A percentile compares a stretch with the other conserved stretches of the same genome.
phyloP scores from a whole-genome alignment of 345 rosid genomes.

The Noccaea caerulescens region DNA sequence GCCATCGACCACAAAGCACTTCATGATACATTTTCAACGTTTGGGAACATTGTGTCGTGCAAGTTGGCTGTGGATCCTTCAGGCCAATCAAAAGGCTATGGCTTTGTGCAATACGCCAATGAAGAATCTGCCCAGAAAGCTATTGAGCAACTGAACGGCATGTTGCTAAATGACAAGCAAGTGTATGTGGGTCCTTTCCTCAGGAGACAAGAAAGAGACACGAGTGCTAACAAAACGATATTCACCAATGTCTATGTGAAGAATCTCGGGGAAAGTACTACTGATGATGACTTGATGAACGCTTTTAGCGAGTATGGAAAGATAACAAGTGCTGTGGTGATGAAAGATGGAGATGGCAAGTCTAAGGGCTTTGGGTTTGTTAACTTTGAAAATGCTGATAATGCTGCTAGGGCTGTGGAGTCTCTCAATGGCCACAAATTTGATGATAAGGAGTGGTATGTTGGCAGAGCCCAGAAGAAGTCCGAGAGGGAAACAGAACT shows the following conservation, averaged over 20 bases:
- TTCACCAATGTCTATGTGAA: slow-evolving; percentile 92
- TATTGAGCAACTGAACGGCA: slow-evolving; percentile 85
- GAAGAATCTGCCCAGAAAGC: slow-evolving; percentile 87
- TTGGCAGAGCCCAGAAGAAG: slow-evolving; percentile 93
- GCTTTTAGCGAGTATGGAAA: slow-evolving; percentile 80
- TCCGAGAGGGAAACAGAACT: slow-evolving; percentile 85
- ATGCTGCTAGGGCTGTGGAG: slow-evolving; percentile 88
- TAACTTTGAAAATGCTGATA: slow-evolving; percentile 82
- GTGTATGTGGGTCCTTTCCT: slow-evolving; percentile 93
- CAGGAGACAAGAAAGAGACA: slow-evolving; percentile 88
- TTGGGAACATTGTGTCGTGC: slow-evolving; percentile 92
- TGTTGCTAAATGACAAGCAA: slow-evolving; percentile 94
- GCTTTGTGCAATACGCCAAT: slow-evolving; percentile 85
- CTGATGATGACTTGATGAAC: slow-evolving; percentile 75
- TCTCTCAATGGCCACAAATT: slow-evolving; percentile 74
- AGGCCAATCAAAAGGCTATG: slow-evolving; percentile 94
- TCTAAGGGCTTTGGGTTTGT: slow-evolving; percentile 93
- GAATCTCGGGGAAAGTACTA: slow-evolving; percentile 68
- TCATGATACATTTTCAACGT: slow-evolving; percentile 79
- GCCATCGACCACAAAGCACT: slow-evolving; percentile 90
- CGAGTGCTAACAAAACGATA: slow-evolving; percentile 48
- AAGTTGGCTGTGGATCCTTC: slow-evolving; percentile 86
- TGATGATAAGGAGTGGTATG: slow-evolving; percentile 92
- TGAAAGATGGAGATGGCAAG: slow-evolving; percentile 84
- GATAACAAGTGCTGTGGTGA: slow-evolving; percentile 86